These are phyloP conservation scores for Fusarium praegraminearum DNA, from an alignment of 2,329 filamentous ascomycete genomes.

Conservation along the genomic window DNA sequence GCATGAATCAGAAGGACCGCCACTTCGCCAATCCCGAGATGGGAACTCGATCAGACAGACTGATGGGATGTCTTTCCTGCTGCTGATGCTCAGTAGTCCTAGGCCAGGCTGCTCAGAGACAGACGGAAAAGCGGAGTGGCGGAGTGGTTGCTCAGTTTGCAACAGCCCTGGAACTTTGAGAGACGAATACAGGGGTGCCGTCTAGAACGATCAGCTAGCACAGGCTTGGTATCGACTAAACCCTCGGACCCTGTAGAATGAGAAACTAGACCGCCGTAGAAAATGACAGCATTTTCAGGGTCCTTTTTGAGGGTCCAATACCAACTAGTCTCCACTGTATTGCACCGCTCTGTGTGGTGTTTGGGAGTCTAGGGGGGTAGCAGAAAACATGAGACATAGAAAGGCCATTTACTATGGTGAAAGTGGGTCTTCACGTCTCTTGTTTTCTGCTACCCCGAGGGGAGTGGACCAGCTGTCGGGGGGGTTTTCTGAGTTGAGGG, in stretches of 20 bases:
- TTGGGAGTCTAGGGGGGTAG: no score
- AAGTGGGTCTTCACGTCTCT: no score
- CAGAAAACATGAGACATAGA: no score
- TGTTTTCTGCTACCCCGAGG: no score
- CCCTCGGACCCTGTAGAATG: slow-evolving; percentile 10
- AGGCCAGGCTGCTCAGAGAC: background rate
- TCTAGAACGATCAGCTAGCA: slow-evolving; percentile 25
- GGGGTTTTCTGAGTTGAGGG: slow-evolving; percentile 2
- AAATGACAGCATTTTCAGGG: slow-evolving; percentile 39
- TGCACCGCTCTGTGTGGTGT: slow-evolving; percentile 16
- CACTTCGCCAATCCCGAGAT: slow-evolving; percentile 18
- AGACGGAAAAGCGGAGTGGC: slow-evolving; percentile 21
- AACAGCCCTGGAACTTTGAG: slow-evolving; percentile 26
- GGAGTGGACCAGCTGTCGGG: slow-evolving; percentile 20
- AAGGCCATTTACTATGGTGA: no score
- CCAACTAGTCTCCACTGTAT: slow-evolving; percentile 12
- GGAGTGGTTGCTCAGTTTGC: slow-evolving; percentile 2
- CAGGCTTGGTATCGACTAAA: slow-evolving; percentile 3
- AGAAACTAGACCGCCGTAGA: slow-evolving; percentile 21
- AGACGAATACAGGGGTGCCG: slow-evolving; percentile 10
- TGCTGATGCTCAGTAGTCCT: background rate
- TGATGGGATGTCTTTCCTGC: background rate
- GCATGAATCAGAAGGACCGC: slow-evolving; percentile 11
- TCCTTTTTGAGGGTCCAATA: slow-evolving; percentile 37
- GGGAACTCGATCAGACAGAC: slow-evolving; percentile 1